Evolutionary conservation across 2,329 filamentous ascomycete genomes (phyloP).

Genomic region (Apiospora marii): DNA sequence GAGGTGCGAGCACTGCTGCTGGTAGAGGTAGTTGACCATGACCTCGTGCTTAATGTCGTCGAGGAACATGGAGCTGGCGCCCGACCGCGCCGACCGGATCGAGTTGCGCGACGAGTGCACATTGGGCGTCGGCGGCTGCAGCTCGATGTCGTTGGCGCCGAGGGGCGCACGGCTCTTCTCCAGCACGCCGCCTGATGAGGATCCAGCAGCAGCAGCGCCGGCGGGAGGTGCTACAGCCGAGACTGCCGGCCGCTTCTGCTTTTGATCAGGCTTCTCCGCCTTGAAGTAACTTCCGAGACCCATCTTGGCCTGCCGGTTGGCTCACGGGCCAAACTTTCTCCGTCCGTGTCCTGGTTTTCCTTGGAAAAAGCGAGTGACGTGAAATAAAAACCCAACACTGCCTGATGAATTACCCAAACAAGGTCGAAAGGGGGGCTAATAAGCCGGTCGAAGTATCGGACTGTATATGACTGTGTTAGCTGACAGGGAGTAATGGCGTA

Average conservation of each 20-base stretch:
- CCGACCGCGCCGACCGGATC: slow-evolving; percentile 54
- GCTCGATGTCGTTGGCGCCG: slow-evolving; percentile 52
- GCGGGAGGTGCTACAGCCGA: slow-evolving; percentile 48
- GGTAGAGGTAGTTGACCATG: slow-evolving; percentile 84
- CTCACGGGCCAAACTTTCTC: neutral
- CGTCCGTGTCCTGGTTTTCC: neutral
- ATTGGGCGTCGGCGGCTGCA: slow-evolving; percentile 57
- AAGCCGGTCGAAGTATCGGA: neutral
- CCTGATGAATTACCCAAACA: neutral
- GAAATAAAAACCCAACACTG: neutral
- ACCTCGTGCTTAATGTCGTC: slow-evolving; percentile 83
- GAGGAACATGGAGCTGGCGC: slow-evolving; percentile 62
- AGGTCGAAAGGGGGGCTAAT: neutral
- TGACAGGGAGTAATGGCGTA: neutral
- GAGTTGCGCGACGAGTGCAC: slow-evolving; percentile 62
- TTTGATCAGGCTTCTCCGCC: slow-evolving; percentile 52
- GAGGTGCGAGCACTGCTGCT: slow-evolving; percentile 77
- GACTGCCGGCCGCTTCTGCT: slow-evolving; percentile 36
- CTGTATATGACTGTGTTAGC: slow-evolving; percentile 1
- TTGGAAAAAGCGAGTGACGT: slow-evolving; percentile 13
- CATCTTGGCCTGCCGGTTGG: slow-evolving; percentile 52
- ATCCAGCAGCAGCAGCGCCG: slow-evolving; percentile 35
- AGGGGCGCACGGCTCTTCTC: neutral
- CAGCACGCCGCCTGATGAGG: slow-evolving; percentile 18
- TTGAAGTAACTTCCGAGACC: slow-evolving; percentile 71